phyloP scores from a whole-genome alignment of 768 basidiomycete species.

The Boletus huronensis region DNA sequence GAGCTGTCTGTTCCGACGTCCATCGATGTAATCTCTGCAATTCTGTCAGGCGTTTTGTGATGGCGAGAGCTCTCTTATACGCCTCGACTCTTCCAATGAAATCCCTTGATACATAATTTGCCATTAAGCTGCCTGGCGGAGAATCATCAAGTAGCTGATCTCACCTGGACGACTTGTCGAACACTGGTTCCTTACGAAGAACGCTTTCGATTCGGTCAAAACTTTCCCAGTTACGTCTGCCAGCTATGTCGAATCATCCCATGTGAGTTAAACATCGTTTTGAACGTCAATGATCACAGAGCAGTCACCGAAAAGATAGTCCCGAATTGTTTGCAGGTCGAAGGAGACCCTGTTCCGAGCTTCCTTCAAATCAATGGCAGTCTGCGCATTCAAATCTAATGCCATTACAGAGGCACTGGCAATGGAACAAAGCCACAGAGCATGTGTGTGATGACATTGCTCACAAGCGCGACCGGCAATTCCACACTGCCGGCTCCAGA shows the following conservation, averaged over 20 bases:
- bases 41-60: constrained; percentile 57
- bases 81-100: constrained; percentile 57
- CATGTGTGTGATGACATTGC: too few species aligned
- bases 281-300: background rate
- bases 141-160: background rate
- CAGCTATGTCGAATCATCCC: constrained; percentile 36
- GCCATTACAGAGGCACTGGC: background rate
- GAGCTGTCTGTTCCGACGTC: constrained; percentile 44
- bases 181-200: constrained; percentile 52
- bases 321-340: constrained; percentile 39
- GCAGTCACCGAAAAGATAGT: constrained; percentile 50
- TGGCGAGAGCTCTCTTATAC: constrained; percentile 50
- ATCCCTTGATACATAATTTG: constrained; percentile 39
- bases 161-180: constrained; percentile 58
- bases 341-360: constrained; percentile 47
- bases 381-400: constrained; percentile 41
- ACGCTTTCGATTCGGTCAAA: constrained; percentile 42
- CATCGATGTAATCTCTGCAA: constrained; percentile 53
- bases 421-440: background rate
- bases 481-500: too few species aligned
- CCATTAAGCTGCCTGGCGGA: background rate
- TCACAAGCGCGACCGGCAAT: too few species aligned
- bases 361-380: constrained; percentile 47
- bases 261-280: background rate
- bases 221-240: constrained; percentile 47